phyloP scores from a whole-genome alignment of 768 basidiomycete species.

The Boletus rufocinnamomeus region DNA sequence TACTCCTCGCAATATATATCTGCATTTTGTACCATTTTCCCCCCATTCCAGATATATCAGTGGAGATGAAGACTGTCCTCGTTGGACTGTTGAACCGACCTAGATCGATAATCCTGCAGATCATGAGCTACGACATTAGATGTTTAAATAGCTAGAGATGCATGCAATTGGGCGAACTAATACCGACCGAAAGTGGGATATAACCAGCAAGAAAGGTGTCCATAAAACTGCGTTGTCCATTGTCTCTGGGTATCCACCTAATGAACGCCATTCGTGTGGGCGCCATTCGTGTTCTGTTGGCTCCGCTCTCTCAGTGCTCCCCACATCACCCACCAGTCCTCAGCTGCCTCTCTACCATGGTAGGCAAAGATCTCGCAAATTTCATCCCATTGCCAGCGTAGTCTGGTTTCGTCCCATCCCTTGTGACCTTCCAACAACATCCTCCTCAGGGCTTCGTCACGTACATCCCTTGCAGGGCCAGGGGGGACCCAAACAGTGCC shows the following conservation, averaged over 20 bases:
- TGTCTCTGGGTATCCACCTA: conserved; percentile 10
- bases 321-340: conserved; percentile 70
- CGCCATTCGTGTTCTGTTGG: conserved; percentile 8
- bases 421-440: conserved; percentile 33
- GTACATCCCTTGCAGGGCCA: conserved; percentile 47
- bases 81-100: background rate
- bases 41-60: background rate
- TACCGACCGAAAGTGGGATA: background rate
- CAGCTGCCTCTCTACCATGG: conserved; percentile 57
- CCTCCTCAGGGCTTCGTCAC: conserved; percentile 41
- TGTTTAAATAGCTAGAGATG: background rate
- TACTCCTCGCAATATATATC: conserved; percentile 18
- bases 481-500: conserved; percentile 43
- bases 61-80: background rate
- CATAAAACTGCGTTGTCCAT: conserved; percentile 9
- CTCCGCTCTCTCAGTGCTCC: conserved; percentile 48
- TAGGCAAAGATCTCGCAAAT: conserved; percentile 56
- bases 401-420: conserved; percentile 50
- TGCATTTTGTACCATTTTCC: conserved; percentile 16
- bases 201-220: conserved; percentile 8
- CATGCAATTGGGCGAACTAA: background rate
- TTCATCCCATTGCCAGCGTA: conserved; percentile 56
- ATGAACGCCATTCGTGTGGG: conserved; percentile 1
- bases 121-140: background rate
- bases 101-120: conserved; percentile 5